phyloP scores from a whole-genome alignment of 208 protist genomes.

The Giardia muris region DNA sequence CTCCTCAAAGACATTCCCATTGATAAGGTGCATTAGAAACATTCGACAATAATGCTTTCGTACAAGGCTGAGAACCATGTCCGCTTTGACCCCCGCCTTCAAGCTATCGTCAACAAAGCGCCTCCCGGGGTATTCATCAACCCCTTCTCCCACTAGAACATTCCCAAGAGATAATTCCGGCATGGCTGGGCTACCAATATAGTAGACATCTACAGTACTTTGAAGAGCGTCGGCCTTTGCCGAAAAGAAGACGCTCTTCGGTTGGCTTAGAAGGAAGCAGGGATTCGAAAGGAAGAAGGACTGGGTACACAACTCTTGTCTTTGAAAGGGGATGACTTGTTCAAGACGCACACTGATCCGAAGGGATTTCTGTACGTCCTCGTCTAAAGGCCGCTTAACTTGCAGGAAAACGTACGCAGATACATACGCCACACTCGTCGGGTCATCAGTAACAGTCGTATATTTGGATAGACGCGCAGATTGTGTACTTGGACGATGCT shows the following conservation, averaged over 20 bases:
- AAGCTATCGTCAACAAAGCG: neutral
- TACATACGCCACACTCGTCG: neutral
- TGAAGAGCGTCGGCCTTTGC: too few species aligned
- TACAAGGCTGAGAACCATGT: neutral
- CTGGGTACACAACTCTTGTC: neutral
- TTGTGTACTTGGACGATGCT: neutral
- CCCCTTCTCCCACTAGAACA: neutral
- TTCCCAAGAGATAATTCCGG: neutral
- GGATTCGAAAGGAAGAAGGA: neutral
- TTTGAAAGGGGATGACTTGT: neutral
- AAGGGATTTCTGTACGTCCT: neutral
- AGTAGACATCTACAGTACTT: too few species aligned
- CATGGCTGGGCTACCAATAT: neutral
- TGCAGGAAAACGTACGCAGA: neutral
- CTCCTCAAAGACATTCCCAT: neutral
- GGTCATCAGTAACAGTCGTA: neutral
- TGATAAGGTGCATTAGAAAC: neutral
- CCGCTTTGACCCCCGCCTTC: neutral
- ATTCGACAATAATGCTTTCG: neutral
- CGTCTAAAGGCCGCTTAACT: neutral
- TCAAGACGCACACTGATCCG: neutral
- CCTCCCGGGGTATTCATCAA: neutral
- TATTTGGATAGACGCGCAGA: neutral
- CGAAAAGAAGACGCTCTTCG: too few species aligned
- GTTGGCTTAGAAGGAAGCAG: too few species aligned